Evolutionary conservation across 345 rosid species (phyloP).

Genomic region (Nasturtium officinale): DNA sequence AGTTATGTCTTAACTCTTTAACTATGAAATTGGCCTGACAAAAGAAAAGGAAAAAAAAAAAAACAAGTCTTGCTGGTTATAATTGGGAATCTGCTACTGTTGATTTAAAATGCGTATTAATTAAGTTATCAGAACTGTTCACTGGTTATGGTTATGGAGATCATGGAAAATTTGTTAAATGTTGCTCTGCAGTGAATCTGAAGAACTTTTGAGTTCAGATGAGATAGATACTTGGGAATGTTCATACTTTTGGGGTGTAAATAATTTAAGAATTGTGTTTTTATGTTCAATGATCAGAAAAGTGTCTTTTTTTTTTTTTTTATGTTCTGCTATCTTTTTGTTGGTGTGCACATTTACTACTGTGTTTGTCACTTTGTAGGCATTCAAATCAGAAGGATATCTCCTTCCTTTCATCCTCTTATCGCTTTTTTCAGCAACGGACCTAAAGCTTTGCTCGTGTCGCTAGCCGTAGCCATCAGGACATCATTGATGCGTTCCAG

Average conservation of each 20-base stretch:
- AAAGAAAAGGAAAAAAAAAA: too few species aligned
- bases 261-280: too few species aligned
- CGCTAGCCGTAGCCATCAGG: slow-evolving; percentile 34
- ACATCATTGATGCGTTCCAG: slow-evolving; percentile 41
- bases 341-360: slow-evolving; percentile 2
- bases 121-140: neutral
- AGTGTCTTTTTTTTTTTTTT: slow-evolving; percentile 8
- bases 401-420: slow-evolving; percentile 43
- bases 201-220: slow-evolving; percentile 6
- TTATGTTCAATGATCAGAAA: neutral
- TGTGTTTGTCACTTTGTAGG: slow-evolving; percentile 25
- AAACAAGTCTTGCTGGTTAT: neutral
- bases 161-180: neutral
- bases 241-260: slow-evolving; percentile 2
- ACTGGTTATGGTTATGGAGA: slow-evolving; percentile 11
- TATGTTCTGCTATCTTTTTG: slow-evolving; percentile 1
- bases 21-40: slow-evolving; percentile 2
- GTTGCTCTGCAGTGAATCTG: neutral
- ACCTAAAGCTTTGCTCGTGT: slow-evolving; percentile 43
- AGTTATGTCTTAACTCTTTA: too few species aligned
- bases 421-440: slow-evolving; percentile 41
- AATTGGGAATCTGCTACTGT: neutral
- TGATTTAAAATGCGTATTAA: neutral
- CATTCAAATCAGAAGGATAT: slow-evolving; percentile 42
- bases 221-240: slow-evolving; percentile 2